Conservation (phyloP, 768 basidiomycete genomes). For the Amyloporia xantha region DNA sequence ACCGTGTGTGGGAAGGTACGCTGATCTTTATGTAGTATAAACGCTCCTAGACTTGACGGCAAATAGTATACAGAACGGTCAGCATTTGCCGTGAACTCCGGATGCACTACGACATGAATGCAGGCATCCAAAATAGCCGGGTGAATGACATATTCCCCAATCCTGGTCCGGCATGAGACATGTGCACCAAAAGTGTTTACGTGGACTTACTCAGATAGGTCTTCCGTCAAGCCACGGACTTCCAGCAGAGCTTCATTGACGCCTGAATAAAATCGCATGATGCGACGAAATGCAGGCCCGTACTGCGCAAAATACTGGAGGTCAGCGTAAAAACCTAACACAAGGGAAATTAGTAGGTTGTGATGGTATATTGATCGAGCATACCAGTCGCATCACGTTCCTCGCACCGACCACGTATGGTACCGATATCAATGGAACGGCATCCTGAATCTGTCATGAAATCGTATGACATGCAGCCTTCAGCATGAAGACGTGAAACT, state of each 20-base stretch:
- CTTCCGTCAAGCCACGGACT: conserved; percentile 1
- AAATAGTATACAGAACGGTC: conserved; percentile 27
- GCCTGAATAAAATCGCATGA: conserved; percentile 5
- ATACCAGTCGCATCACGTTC: too few relatives aligned
- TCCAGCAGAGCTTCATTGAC: conserved; percentile 2
- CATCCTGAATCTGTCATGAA: too few relatives aligned
- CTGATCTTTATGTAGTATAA: conserved; percentile 11
- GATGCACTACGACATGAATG: conserved; percentile 28
- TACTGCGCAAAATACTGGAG: conserved; percentile 24
- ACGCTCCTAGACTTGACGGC: conserved; percentile 18
- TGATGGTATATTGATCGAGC: too few relatives aligned
- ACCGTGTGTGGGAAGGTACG: conserved; percentile 12
- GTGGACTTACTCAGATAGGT: conserved; percentile 4
- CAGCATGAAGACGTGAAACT: too few relatives aligned
- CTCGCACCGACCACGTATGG: too few relatives aligned
- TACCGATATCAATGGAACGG: too few relatives aligned
- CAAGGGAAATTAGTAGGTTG: too few relatives aligned
- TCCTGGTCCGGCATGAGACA: too few relatives aligned
- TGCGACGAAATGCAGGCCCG: conserved; percentile 25
- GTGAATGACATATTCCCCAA: not conserved
- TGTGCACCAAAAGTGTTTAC: not conserved
- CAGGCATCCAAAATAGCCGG: conserved; percentile 33
- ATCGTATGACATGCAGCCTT: too few relatives aligned
- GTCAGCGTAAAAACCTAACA: conserved; percentile 23
- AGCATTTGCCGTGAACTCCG: conserved; percentile 23